phyloP scores from a whole-genome alignment of 257 asterid genomes.

The Solanum ossicruentum region DNA sequence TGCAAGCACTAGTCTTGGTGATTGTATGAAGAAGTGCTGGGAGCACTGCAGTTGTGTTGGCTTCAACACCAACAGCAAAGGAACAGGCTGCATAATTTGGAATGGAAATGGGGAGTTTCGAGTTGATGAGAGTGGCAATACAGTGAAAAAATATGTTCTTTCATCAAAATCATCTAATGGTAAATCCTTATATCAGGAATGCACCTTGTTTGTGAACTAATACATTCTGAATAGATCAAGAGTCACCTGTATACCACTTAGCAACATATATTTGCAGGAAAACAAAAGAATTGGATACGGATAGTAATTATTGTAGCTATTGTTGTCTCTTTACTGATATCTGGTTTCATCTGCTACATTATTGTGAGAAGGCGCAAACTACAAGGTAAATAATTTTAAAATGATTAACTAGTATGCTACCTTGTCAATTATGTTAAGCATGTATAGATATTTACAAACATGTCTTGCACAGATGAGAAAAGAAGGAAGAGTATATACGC shows the following conservation, averaged over 20 bases:
- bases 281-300: conserved; percentile 3
- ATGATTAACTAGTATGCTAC: not conserved
- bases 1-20: not conserved
- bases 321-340: not conserved
- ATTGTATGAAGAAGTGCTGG: not conserved
- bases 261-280: conserved; percentile 2
- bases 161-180: not conserved
- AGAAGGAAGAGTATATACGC: conserved; percentile 7
- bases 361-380: conserved; percentile 1
- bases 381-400: not conserved
- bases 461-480: conserved; percentile 4
- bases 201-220: not conserved
- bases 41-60: not conserved
- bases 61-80: not conserved
- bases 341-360: not conserved
- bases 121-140: not conserved
- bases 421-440: not conserved
- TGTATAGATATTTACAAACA: not conserved
- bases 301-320: not conserved
- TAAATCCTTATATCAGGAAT: not conserved
- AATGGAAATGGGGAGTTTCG: not conserved
- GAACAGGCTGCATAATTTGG: not conserved
- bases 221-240: not conserved
- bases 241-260: not conserved
- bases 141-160: not conserved